These are phyloP conservation scores for Aspergillus sp. DNA, from an alignment of 2,329 filamentous ascomycete genomes.

Conservation along the genomic window DNA sequence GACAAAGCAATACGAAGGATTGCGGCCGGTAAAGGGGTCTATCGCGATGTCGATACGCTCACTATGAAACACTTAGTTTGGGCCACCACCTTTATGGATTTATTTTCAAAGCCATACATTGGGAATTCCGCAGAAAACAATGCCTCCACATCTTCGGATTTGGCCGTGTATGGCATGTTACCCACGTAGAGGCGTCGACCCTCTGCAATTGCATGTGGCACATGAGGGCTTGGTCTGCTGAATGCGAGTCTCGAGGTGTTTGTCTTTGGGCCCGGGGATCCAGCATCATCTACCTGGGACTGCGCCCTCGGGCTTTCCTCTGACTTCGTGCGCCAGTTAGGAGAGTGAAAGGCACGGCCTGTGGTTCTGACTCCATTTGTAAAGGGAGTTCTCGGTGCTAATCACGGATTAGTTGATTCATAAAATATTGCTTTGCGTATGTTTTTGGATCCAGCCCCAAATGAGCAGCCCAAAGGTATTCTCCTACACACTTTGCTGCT, in stretches of 20 bases:
- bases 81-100: conserved; percentile 4
- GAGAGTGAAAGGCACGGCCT: conserved; percentile 34
- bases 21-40: conserved; percentile 63
- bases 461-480: conserved; percentile 12
- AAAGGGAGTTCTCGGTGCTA: conserved; percentile 27
- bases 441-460: conserved; percentile 9
- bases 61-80: conserved; percentile 28
- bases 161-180: conserved; percentile 53
- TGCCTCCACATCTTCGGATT: conserved; percentile 45
- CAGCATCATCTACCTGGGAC: conserved; percentile 9
- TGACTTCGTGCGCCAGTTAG: conserved; percentile 39
- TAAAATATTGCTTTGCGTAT: conserved; percentile 1
- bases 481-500: conserved; percentile 30
- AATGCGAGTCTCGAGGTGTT: conserved; percentile 27
- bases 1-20: conserved; percentile 72
- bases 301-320: conserved; percentile 29
- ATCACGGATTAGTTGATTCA: conserved; percentile 12
- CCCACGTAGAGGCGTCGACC: conserved; percentile 50
- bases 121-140: conserved; percentile 41
- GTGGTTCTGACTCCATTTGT: conserved; percentile 30
- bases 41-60: conserved; percentile 64
- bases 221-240: conserved; percentile 24
- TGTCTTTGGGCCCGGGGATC: conserved; percentile 20
- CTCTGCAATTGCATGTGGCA: conserved; percentile 33
- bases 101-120: conserved; percentile 23